Percentiles rank a stretch among this genome's conserved stretches.
phyloP scores from a whole-genome alignment of 352 stramenopile species.

The Globisporangium spinosum region DNA sequence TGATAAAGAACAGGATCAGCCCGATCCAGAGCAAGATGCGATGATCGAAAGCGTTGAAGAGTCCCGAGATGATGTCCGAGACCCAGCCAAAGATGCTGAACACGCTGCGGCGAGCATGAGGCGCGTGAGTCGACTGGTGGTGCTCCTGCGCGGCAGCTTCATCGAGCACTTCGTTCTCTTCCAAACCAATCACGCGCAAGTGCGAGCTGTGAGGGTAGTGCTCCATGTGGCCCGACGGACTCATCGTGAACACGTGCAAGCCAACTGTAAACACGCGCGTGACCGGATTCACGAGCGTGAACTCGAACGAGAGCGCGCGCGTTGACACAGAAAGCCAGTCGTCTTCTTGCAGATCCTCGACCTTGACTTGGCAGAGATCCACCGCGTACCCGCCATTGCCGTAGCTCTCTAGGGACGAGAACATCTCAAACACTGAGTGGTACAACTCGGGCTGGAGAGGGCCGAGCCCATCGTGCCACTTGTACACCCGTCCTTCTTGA shows the following conservation, averaged over 20 bases:
- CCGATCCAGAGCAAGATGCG: constrained; percentile 66
- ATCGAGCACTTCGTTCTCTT: constrained; percentile 42
- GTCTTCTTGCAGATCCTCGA: constrained; percentile 63
- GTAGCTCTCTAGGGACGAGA: constrained; percentile 42
- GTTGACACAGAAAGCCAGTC: constrained; percentile 75
- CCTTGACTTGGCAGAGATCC: constrained; percentile 61
- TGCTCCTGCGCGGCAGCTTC: not conserved
- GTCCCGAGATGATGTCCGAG: constrained; percentile 9
- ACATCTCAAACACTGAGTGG: constrained; percentile 47
- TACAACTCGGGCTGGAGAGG: constrained; percentile 54
- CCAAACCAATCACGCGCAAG: constrained; percentile 71
- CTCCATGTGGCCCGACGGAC: constrained; percentile 77
- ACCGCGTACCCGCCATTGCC: constrained; percentile 70
- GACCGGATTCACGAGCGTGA: constrained; percentile 84
- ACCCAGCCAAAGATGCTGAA: constrained; percentile 1
- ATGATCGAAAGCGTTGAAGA: constrained; percentile 42
- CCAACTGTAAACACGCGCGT: constrained; percentile 88
- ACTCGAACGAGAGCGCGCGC: constrained; percentile 80
- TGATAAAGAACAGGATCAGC: constrained; percentile 70
- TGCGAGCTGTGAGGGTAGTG: constrained; percentile 81
- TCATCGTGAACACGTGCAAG: constrained; percentile 79
- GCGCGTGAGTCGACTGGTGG: not conserved
- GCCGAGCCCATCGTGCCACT: constrained; percentile 64
- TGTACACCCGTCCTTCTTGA: constrained; percentile 43
- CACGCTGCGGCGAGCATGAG: not conserved